Conservation (phyloP, 176 grass and related monocot species). For the Triticum monococcum region DNA sequence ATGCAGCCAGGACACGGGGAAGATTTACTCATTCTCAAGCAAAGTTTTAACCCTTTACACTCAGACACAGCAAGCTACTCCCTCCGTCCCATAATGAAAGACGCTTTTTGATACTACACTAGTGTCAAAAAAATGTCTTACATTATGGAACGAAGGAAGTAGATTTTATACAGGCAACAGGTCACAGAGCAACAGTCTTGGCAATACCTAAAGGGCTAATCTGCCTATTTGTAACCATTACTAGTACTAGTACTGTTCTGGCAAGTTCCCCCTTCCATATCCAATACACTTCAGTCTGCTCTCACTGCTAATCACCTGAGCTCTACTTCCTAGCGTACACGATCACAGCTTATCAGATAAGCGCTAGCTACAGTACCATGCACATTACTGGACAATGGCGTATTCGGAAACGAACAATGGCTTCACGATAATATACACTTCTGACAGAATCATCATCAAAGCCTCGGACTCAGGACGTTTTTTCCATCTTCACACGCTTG, state of each 20-base stretch:
- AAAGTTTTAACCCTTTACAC: neutral
- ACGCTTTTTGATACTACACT: too few species aligned
- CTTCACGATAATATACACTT: neutral
- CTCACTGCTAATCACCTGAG: neutral
- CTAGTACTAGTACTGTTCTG: neutral
- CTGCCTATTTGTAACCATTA: neutral
- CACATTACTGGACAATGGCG: neutral
- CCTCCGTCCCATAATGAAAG: too few species aligned
- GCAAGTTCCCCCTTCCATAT: neutral
- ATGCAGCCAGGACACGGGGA: neutral
- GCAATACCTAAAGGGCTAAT: neutral
- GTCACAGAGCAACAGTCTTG: neutral
- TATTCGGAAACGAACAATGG: neutral
- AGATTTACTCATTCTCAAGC: neutral
- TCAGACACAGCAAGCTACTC: neutral
- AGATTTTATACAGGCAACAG: neutral
- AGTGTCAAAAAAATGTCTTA: too few species aligned
- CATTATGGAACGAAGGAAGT: too few species aligned
- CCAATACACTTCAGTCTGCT: neutral
- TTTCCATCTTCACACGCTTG: slow-evolving; percentile 12
- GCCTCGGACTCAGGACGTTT: neutral
- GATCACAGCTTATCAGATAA: neutral
- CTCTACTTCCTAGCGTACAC: neutral
- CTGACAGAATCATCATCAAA: neutral
- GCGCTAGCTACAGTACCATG: neutral